phyloP scores from a whole-genome alignment of 495 filamentous ascomycete genomes.

The Xylaria telfairii region DNA sequence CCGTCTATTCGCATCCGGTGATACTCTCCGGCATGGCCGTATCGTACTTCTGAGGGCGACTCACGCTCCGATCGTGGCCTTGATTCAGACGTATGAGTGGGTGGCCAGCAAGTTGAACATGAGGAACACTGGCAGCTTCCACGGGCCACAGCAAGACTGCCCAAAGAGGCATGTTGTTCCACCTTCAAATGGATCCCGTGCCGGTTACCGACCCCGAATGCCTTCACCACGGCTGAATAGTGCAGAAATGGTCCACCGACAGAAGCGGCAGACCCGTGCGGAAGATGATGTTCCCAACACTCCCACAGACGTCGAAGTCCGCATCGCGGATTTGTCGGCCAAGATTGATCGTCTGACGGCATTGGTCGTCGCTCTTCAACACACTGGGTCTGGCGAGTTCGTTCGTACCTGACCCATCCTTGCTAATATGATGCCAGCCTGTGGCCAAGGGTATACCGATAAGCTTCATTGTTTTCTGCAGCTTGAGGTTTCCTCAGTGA shows the following conservation, averaged over 20 bases:
- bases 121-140: slow-evolving; percentile 38
- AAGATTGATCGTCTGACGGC: slow-evolving; percentile 58
- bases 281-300: slow-evolving; percentile 41
- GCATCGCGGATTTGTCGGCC: slow-evolving; percentile 49
- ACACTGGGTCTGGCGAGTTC: slow-evolving; percentile 25
- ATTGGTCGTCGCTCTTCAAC: slow-evolving; percentile 49
- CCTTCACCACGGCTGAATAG: slow-evolving; percentile 31
- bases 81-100: slow-evolving; percentile 58
- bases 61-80: slow-evolving; percentile 59
- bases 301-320: slow-evolving; percentile 46
- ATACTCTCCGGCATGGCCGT: slow-evolving; percentile 70
- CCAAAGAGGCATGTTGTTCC: slow-evolving; percentile 22
- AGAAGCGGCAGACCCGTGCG: slow-evolving; percentile 8
- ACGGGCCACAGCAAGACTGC: slow-evolving; percentile 40
- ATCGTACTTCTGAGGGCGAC: slow-evolving; percentile 77
- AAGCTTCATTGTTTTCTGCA: not conserved
- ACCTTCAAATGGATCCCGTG: slow-evolving; percentile 22
- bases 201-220: slow-evolving; percentile 28
- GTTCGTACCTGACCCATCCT: slow-evolving; percentile 24
- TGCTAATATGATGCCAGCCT: not conserved
- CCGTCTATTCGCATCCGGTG: slow-evolving; percentile 73
- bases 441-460: not conserved
- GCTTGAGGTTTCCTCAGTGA: not conserved
- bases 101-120: slow-evolving; percentile 37
- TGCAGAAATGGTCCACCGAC: slow-evolving; percentile 27